These are phyloP conservation scores for Phyllachora maydis DNA, from an alignment of 2,329 filamentous ascomycete genomes.

Conservation along the genomic window DNA sequence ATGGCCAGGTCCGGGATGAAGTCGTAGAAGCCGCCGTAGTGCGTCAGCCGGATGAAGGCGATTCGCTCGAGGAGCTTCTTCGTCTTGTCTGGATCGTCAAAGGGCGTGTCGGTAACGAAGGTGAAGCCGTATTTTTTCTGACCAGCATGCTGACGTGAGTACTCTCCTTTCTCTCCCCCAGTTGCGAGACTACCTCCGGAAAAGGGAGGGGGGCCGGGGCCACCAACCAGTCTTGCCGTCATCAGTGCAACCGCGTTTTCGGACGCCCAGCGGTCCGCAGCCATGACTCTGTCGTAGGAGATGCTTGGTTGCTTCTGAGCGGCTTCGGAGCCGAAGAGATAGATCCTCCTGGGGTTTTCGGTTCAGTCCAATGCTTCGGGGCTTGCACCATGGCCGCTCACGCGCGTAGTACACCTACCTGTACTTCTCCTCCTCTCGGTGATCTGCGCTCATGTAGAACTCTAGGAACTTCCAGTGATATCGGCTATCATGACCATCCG, in stretches of 20 bases:
- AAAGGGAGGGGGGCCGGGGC: too few species aligned
- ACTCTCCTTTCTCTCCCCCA: too few species aligned
- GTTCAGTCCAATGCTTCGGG: too few species aligned
- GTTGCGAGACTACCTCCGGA: too few species aligned
- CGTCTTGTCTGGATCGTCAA: constrained; percentile 45
- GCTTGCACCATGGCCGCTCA: too few species aligned
- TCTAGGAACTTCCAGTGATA: constrained; percentile 45
- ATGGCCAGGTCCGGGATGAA: constrained; percentile 76
- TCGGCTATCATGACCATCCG: constrained; percentile 42
- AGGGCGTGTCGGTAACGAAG: constrained; percentile 52
- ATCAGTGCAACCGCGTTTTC: constrained; percentile 38
- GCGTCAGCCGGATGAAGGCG: constrained; percentile 70
- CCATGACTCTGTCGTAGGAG: constrained; percentile 38
- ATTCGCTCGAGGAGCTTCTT: constrained; percentile 60
- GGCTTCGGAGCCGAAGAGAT: constrained; percentile 15
- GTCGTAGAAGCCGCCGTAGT: constrained; percentile 67
- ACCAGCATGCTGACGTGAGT: too few species aligned
- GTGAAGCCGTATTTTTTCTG: constrained; percentile 54
- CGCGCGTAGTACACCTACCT: constrained; percentile 12
- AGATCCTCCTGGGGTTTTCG: too few species aligned
- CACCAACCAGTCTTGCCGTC: constrained; percentile 40
- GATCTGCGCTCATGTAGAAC: constrained; percentile 16
- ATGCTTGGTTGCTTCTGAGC: constrained; percentile 33
- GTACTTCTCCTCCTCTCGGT: constrained; percentile 12
- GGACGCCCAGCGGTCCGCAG: constrained; percentile 15